Percentiles rank a stretch among this genome's conserved stretches.
Evolutionary conservation across 2,329 filamentous ascomycete species (phyloP).

Genomic region (Penicillium sumatraense): DNA sequence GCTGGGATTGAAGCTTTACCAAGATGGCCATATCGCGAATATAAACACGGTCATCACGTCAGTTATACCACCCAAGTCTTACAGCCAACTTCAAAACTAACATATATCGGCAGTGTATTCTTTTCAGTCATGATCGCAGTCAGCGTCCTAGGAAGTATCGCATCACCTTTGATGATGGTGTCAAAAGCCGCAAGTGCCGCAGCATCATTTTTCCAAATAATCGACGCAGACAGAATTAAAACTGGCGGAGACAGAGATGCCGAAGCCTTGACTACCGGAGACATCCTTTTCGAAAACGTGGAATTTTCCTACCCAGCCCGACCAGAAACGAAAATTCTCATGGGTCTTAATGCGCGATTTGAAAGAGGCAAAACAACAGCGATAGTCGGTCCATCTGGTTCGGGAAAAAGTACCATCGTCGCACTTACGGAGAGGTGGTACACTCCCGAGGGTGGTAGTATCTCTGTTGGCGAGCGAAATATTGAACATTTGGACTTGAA

Average conservation of each 20-base stretch:
- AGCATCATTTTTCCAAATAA: slow-evolving; percentile 37
- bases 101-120: slow-evolving; percentile 32
- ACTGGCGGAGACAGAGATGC: background rate
- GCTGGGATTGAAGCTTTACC: slow-evolving; percentile 42
- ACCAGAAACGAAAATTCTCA: slow-evolving; percentile 23
- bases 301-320: slow-evolving; percentile 50
- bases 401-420: slow-evolving; percentile 83
- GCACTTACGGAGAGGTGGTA: slow-evolving; percentile 72
- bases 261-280: background rate
- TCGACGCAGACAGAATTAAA: slow-evolving; percentile 28
- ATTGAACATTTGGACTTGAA: slow-evolving; percentile 64
- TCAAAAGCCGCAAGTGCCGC: slow-evolving; percentile 40
- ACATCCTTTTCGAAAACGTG: slow-evolving; percentile 20
- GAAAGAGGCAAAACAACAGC: slow-evolving; percentile 77
- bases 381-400: slow-evolving; percentile 82
- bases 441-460: slow-evolving; percentile 43
- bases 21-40: slow-evolving; percentile 37
- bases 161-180: slow-evolving; percentile 40
- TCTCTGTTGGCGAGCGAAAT: slow-evolving; percentile 59
- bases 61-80: background rate
- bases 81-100: background rate
- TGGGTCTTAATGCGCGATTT: slow-evolving; percentile 58
- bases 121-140: slow-evolving; percentile 39
- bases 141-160: slow-evolving; percentile 32
- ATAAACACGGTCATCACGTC: slow-evolving; percentile 45